Conservation (phyloP, 2,329 filamentous ascomycete genomes). For the Torrubiella hemipterigena region DNA sequence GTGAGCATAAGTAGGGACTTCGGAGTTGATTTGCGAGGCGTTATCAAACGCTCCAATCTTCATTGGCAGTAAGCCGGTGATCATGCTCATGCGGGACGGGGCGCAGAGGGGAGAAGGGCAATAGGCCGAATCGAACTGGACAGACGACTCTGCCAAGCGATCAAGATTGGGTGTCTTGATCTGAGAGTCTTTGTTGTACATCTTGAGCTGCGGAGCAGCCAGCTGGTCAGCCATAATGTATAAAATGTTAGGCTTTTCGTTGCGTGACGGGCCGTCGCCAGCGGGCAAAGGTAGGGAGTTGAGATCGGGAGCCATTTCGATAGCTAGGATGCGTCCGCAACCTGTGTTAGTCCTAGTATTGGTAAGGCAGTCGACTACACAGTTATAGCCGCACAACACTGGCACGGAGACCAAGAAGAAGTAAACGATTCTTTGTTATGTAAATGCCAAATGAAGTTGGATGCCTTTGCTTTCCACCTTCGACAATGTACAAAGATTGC, state of each 20-base stretch:
- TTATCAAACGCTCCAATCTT: slow-evolving; percentile 92
- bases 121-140: slow-evolving; percentile 89
- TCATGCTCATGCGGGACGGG: slow-evolving; percentile 88
- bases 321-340: too few species aligned
- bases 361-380: too few species aligned
- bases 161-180: slow-evolving; percentile 91
- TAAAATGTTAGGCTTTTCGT: slow-evolving; percentile 28
- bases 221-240: slow-evolving; percentile 98
- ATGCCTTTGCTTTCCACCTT: too few species aligned
- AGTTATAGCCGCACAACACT: too few species aligned
- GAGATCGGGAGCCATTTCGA: slow-evolving; percentile 63
- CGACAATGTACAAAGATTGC: too few species aligned
- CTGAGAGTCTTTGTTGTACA: slow-evolving; percentile 78
- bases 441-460: too few species aligned
- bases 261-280: slow-evolving; percentile 10
- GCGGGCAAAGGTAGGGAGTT: slow-evolving; percentile 50
- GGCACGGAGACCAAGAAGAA: too few species aligned
- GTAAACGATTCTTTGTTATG: too few species aligned
- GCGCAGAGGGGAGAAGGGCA: slow-evolving; percentile 89
- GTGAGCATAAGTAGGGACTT: slow-evolving; percentile 84
- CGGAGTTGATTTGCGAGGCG: slow-evolving; percentile 69
- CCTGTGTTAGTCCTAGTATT: too few species aligned
- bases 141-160: slow-evolving; percentile 64
- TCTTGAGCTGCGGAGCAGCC: slow-evolving; percentile 78
- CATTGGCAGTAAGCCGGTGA: slow-evolving; percentile 81